phyloP scores from a whole-genome alignment of 129 eudicot genomes.

The Deinandra increscens region DNA sequence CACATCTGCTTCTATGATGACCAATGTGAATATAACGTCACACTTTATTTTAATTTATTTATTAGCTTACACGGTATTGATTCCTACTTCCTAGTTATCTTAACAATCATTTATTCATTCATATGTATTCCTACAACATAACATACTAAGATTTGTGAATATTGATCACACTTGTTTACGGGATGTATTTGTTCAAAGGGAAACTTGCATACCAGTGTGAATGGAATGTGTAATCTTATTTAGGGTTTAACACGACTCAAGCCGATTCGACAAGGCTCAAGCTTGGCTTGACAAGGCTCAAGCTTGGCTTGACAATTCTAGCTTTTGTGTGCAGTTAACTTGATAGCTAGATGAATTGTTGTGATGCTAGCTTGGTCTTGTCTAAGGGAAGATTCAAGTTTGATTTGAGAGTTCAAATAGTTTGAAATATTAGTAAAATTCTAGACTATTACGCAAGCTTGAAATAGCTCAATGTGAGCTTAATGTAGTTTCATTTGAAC shows the following conservation, averaged over 20 bases:
- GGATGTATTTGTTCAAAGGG: background rate
- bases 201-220: background rate
- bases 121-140: background rate
- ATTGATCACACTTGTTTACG: background rate
- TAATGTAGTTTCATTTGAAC: background rate
- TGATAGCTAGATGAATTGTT: background rate
- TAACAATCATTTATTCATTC: background rate
- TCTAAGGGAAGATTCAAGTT: background rate
- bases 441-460: background rate
- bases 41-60: slow-evolving; percentile 14
- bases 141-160: slow-evolving; percentile 11
- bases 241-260: background rate
- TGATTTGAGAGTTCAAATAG: background rate
- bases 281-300: background rate
- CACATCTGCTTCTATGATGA: slow-evolving; percentile 21
- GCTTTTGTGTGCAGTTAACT: background rate
- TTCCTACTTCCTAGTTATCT: background rate
- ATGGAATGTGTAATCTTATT: background rate
- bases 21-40: slow-evolving; percentile 24
- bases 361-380: background rate
- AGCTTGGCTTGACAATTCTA: background rate
- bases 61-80: slow-evolving; percentile 13
- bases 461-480: background rate
- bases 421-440: background rate
- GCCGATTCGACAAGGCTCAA: background rate